Evolutionary conservation across 2,329 filamentous ascomycete genomes (phyloP).

Genomic region (Aspergillus brunneoviolaceus): DNA sequence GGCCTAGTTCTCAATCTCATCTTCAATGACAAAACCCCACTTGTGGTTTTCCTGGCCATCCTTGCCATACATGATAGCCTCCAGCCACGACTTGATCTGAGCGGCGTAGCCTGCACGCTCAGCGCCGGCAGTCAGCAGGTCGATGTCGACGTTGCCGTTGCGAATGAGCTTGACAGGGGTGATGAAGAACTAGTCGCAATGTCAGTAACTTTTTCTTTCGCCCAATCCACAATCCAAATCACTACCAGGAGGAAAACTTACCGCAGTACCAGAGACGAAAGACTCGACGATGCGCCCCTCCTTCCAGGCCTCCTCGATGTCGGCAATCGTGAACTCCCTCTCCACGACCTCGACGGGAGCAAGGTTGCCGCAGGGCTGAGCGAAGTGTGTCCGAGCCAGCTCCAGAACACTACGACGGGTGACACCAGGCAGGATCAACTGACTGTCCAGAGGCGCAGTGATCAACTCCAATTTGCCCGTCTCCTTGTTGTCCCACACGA

Average conservation of each 20-base stretch:
- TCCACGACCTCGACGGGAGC: constrained; percentile 82
- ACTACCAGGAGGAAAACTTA: constrained; percentile 46
- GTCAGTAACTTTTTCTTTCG: background rate
- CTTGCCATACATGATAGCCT: constrained; percentile 73
- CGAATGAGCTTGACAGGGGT: constrained; percentile 67
- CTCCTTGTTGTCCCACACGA: constrained; percentile 66
- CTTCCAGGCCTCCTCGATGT: constrained; percentile 68
- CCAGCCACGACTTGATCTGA: constrained; percentile 64
- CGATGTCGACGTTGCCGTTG: constrained; percentile 63
- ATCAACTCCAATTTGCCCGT: constrained; percentile 66
- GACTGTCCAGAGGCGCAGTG: constrained; percentile 78
- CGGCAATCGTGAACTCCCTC: constrained; percentile 76
- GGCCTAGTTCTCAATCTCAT: constrained; percentile 47
- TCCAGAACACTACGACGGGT: constrained; percentile 80
- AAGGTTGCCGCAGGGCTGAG: constrained; percentile 42
- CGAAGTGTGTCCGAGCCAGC: constrained; percentile 64
- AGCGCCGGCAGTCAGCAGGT: constrained; percentile 44
- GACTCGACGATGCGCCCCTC: constrained; percentile 80
- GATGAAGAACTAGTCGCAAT: constrained; percentile 63
- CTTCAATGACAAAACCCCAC: constrained; percentile 68
- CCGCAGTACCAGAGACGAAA: constrained; percentile 84
- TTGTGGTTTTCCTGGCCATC: constrained; percentile 65
- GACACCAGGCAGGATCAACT: constrained; percentile 83
- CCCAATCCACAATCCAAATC: too few species aligned
- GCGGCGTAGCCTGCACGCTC: constrained; percentile 34